Evolutionary conservation across 164 flowering plant species (phyloP).

Genomic region (Vitis rupestris): DNA sequence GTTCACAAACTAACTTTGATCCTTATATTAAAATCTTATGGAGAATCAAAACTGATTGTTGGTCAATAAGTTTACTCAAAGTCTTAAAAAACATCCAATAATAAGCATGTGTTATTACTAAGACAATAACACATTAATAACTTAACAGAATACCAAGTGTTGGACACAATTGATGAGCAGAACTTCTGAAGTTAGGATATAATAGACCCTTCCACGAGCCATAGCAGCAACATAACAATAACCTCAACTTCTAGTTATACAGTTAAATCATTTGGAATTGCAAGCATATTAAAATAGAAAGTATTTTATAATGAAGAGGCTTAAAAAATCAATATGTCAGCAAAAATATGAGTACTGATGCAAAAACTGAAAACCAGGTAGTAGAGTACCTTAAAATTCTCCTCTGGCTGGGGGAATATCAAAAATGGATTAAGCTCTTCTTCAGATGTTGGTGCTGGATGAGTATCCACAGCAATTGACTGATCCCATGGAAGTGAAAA

Average conservation of each 20-base stretch:
- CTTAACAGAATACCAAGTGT: neutral
- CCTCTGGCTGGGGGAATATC: slow-evolving; percentile 84
- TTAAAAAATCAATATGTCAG: neutral
- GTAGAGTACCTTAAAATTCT: slow-evolving; percentile 68
- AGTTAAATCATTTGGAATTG: too few species aligned
- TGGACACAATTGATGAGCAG: neutral
- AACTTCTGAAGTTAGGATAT: too few species aligned
- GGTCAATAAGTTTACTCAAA: too few species aligned
- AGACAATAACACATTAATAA: neutral
- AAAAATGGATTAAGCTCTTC: slow-evolving; percentile 85
- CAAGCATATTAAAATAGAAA: too few species aligned
- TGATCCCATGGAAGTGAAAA: slow-evolving; percentile 37
- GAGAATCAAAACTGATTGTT: too few species aligned
- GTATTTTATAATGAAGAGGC: too few species aligned
- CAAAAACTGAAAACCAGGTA: neutral
- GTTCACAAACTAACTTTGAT: too few species aligned
- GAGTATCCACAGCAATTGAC: slow-evolving; percentile 26
- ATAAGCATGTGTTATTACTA: neutral
- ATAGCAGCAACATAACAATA: too few species aligned
- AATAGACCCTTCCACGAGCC: too few species aligned
- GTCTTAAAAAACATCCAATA: too few species aligned
- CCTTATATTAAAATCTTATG: too few species aligned
- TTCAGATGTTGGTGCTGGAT: slow-evolving; percentile 53
- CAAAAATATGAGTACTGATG: neutral
- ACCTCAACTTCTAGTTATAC: too few species aligned